Conservation (phyloP, 352 stramenopile species). For the Phytophthora idaei region DNA sequence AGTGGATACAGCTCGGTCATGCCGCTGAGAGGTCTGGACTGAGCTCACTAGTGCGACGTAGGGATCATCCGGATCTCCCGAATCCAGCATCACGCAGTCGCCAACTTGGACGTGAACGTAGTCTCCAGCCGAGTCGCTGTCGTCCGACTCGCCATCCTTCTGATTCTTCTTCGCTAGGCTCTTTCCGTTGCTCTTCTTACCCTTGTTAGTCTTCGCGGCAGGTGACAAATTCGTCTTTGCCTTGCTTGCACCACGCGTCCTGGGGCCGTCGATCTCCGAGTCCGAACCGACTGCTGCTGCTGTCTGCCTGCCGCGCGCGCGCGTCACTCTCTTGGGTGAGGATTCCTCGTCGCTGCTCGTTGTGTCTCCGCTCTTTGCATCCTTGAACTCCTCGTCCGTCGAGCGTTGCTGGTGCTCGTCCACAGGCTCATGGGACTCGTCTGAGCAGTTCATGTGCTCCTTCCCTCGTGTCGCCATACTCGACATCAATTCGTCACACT, state of each 20-base stretch:
- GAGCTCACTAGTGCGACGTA: slow-evolving; percentile 80
- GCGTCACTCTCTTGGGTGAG: slow-evolving; percentile 26
- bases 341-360: slow-evolving; percentile 36
- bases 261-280: slow-evolving; percentile 29
- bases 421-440: slow-evolving; percentile 12
- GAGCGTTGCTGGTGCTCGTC: slow-evolving; percentile 3
- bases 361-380: slow-evolving; percentile 26
- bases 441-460: slow-evolving; percentile 10
- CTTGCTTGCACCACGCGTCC: slow-evolving; percentile 31
- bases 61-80: slow-evolving; percentile 61
- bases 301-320: slow-evolving; percentile 18
- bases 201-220: slow-evolving; percentile 17
- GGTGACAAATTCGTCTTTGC: slow-evolving; percentile 10
- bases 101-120: slow-evolving; percentile 74
- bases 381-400: slow-evolving; percentile 19
- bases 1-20: slow-evolving; percentile 43
- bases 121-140: slow-evolving; percentile 54
- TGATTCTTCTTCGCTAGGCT: slow-evolving; percentile 7
- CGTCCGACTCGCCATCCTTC: slow-evolving; percentile 45
- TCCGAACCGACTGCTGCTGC: not conserved
- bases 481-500: not conserved
- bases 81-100: slow-evolving; percentile 83
- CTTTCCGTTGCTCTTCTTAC: slow-evolving; percentile 19
- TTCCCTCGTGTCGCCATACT: slow-evolving; percentile 24
- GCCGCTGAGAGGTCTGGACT: slow-evolving; percentile 66